These are phyloP conservation scores for Physcia stellaris DNA, from an alignment of 495 filamentous ascomycete species.

Conservation along the genomic window DNA sequence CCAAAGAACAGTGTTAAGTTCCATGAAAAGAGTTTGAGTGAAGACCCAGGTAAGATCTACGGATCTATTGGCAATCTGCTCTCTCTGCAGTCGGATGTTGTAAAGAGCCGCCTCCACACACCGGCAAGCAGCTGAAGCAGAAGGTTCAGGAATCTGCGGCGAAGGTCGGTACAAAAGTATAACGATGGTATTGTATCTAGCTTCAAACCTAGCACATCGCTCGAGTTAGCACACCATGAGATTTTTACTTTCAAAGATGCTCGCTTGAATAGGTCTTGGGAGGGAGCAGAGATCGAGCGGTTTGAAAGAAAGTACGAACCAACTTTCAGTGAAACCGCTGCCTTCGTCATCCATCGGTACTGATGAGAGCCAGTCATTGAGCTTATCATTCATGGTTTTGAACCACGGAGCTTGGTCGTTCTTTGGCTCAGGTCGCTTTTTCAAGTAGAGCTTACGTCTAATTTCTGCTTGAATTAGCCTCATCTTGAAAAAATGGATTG, in stretches of 20 bases:
- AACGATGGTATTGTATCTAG: conserved; percentile 68
- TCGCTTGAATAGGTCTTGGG: not conserved
- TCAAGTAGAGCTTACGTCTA: conserved; percentile 66
- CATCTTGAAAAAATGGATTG: conserved; percentile 91
- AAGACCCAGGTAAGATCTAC: conserved; percentile 91
- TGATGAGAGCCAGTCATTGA: conserved; percentile 56
- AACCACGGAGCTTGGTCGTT: conserved; percentile 81
- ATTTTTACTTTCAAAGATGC: not conserved
- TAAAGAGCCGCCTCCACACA: conserved; percentile 73
- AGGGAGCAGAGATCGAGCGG: conserved; percentile 11
- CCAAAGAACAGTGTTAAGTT: conserved; percentile 80
- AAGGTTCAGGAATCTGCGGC: conserved; percentile 78
- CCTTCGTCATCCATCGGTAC: conserved; percentile 49
- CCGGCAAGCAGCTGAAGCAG: conserved; percentile 51
- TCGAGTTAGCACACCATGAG: conserved; percentile 22
- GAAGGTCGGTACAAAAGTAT: conserved; percentile 76
- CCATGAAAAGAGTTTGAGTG: conserved; percentile 72
- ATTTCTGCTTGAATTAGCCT: conserved; percentile 77
- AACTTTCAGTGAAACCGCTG: conserved; percentile 49
- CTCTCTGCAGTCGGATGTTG: conserved; percentile 63
- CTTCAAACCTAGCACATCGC: too few species aligned
- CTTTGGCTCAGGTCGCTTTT: conserved; percentile 55
- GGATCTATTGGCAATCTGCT: conserved; percentile 56
- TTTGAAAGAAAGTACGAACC: too few species aligned
- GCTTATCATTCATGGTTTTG: conserved; percentile 56